Evolutionary conservation across 305 asterid genomes (phyloP).

Genomic region (Andrographis paniculata): DNA sequence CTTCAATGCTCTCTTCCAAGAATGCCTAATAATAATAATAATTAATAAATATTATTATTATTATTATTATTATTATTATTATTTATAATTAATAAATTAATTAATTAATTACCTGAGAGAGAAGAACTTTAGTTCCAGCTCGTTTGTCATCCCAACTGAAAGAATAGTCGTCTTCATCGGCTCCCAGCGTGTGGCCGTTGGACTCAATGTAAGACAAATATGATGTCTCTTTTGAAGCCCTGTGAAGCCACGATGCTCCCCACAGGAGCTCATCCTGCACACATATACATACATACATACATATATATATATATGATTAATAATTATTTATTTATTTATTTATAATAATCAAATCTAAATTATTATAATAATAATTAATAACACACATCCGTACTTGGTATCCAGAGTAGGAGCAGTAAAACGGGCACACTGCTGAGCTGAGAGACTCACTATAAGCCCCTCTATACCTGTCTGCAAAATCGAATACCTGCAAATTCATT

Average conservation of each 20-base stretch:
- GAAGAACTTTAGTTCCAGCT: conserved; percentile 74
- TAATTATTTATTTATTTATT: too few species aligned
- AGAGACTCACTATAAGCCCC: conserved; percentile 84
- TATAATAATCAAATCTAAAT: neutral
- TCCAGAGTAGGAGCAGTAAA: conserved; percentile 85
- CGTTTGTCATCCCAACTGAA: conserved; percentile 95
- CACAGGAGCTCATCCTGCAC: conserved; percentile 82
- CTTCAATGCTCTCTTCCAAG: conserved; percentile 46
- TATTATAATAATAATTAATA: neutral
- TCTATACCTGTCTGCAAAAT: conserved; percentile 60
- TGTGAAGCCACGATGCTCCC: conserved; percentile 94
- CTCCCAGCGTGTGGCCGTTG: conserved; percentile 62
- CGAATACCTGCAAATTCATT: conserved; percentile 48
- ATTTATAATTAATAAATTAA: too few species aligned
- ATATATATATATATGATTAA: neutral
- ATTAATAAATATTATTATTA: too few species aligned
- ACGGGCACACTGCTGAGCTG: conserved; percentile 66
- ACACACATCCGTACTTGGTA: conserved; percentile 40
- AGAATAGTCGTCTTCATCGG: conserved; percentile 55
- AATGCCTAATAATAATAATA: conserved; percentile 32
- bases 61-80: too few species aligned
- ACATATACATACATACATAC: neutral
- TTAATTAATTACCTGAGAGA: conserved; percentile 82
- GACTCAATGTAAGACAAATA: conserved; percentile 61
- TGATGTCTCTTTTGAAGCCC: conserved; percentile 46